These are phyloP conservation scores for Periconia sp. DNA, from an alignment of 2,329 filamentous ascomycete species.

Conservation along the genomic window DNA sequence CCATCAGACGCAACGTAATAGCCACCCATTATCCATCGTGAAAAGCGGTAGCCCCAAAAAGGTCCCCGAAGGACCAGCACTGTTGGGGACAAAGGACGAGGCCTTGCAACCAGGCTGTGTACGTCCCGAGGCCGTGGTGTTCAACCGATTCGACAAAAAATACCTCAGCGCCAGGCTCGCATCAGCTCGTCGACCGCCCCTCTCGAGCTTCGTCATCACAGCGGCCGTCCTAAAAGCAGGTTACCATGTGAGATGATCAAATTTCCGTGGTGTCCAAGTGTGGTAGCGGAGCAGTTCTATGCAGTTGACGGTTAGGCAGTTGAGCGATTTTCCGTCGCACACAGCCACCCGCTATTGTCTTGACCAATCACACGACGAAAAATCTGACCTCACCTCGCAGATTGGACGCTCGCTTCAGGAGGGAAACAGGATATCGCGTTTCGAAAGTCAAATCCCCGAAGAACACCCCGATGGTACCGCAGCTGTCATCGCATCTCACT, in stretches of 20 bases:
- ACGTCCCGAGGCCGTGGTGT: not conserved
- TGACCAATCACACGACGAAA: constrained; percentile 7
- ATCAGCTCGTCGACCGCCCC: not conserved
- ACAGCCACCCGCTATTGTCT: constrained; percentile 7
- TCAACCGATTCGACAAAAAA: constrained; percentile 17
- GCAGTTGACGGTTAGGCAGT: constrained; percentile 16
- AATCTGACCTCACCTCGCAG: constrained; percentile 10
- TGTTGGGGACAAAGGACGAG: constrained; percentile 5
- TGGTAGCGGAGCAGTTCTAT: constrained; percentile 6
- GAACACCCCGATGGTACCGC: not conserved
- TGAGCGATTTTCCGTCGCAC: constrained; percentile 15
- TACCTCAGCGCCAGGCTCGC: constrained; percentile 11
- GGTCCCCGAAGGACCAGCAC: not conserved
- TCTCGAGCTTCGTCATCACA: not conserved
- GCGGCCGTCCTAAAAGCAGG: not conserved
- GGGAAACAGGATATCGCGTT: constrained; percentile 3
- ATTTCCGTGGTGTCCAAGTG: constrained; percentile 13
- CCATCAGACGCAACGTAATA: not conserved
- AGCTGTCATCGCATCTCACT: not conserved
- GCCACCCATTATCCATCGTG: not conserved
- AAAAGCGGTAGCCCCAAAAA: constrained; percentile 2
- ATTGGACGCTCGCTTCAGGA: not conserved
- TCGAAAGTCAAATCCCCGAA: constrained; percentile 4
- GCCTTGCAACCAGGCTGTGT: constrained; percentile 7
- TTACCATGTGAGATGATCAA: constrained; percentile 18